Evolutionary conservation across 768 basidiomycete species (phyloP), one percentile per base, ranked within the genome.

Genomic region (Leccinellum albellum): DNA sequence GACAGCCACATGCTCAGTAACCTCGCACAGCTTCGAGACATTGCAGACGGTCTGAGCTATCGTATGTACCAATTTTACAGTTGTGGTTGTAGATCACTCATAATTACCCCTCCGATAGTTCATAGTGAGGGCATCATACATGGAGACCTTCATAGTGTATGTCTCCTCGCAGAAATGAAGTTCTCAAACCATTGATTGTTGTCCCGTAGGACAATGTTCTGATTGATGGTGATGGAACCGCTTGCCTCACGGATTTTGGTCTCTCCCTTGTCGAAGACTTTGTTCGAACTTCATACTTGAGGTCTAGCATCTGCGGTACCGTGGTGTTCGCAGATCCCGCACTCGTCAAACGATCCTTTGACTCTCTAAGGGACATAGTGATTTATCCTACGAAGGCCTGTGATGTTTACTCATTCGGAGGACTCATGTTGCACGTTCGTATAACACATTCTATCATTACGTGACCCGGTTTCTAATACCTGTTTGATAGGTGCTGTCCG

Each of bases 231-330:
- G 32, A 68, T 4, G 71, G 71, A 17, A 66, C 71, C 14, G 80
- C 80, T 13, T 77, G 76, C 49, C 67, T 82, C 7, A 74, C 79
- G 2, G 81, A 82, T 61, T 82, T 82, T 58, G 80, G 81, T 6
- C 69, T 80, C 20, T 69, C 68, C 2, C 21, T 69, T 20, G 51
- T 57, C 53, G 53, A 17, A 3, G 72, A 73, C 21, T 68, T 72
- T 24, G 23, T 58, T 45, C 70, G 62, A 14, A 68, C 70, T 28
- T 52, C 68, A 10, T 70, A 70, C 47, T 20, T 72, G 42, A 73
- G 68, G 17, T 76, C 77, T 68, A 24, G 46, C 17, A 48, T 72
- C 29, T 58, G 66, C 28, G 81, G 80, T 4, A 73, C 71, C 15
- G 68, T 79, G 26, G 74, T 77, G 3, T 82, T 79, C 72, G 75